These are phyloP conservation scores for Diplogelasinospora grovesii DNA, from an alignment of 495 filamentous ascomycete species.

Conservation along the genomic window DNA sequence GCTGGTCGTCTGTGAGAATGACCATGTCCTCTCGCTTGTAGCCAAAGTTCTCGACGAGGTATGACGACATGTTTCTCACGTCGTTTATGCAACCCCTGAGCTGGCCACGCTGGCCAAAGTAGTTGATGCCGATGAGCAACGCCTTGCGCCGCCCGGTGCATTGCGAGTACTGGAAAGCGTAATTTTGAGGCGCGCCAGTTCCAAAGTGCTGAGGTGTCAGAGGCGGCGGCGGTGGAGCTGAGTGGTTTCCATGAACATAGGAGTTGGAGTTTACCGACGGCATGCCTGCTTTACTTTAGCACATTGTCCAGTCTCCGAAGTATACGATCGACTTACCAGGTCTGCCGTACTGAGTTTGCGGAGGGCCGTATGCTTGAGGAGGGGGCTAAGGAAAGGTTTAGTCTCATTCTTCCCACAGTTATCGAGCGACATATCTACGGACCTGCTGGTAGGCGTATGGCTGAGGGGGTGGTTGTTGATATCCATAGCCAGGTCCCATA, in stretches of 20 bases:
- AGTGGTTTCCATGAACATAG: slow-evolving; percentile 46
- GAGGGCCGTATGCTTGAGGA: slow-evolving; percentile 36
- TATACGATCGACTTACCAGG: slow-evolving; percentile 27
- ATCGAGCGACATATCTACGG: slow-evolving; percentile 4
- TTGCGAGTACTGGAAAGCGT: slow-evolving; percentile 84
- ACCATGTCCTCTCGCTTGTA: slow-evolving; percentile 99
- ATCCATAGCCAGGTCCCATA: slow-evolving; percentile 37
- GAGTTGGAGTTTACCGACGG: slow-evolving; percentile 43
- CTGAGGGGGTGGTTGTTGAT: slow-evolving; percentile 39
- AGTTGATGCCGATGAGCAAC: slow-evolving; percentile 94
- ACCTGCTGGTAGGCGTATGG: slow-evolving; percentile 28
- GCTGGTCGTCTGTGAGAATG: slow-evolving; percentile 92
- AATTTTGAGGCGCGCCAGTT: slow-evolving; percentile 67
- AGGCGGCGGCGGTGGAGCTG: slow-evolving; percentile 55
- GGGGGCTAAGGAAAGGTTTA: slow-evolving; percentile 28
- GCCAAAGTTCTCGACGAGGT: slow-evolving; percentile 82
- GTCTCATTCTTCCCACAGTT: too few species aligned
- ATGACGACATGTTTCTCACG: slow-evolving; percentile 93
- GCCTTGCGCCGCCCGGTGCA: slow-evolving; percentile 91
- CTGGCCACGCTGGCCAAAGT: slow-evolving; percentile 89
- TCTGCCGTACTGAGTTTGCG: slow-evolving; percentile 35
- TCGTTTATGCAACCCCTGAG: slow-evolving; percentile 96
- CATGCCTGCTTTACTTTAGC: slow-evolving; percentile 27
- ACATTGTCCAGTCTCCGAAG: slow-evolving; percentile 1
- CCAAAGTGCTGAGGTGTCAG: slow-evolving; percentile 61